A percentile compares a stretch with the other conserved stretches of the same genome.
Conservation (phyloP, 2,329 filamentous ascomycete genomes). For the Trichoderma brevicompactum region DNA sequence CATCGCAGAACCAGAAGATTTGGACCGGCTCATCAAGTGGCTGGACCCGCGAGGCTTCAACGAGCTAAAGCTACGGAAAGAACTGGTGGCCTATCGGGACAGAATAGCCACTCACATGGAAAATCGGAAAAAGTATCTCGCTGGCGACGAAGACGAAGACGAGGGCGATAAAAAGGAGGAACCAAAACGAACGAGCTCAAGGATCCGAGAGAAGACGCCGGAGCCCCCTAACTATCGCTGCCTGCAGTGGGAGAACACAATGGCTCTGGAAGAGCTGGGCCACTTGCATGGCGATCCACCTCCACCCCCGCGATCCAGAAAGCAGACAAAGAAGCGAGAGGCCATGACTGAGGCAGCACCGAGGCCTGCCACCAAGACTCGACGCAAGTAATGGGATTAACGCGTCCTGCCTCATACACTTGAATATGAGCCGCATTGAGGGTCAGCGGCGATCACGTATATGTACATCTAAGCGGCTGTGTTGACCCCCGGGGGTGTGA, state of each 20-base stretch:
- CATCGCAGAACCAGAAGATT: slow-evolving; percentile 76
- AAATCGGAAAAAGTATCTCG: slow-evolving; percentile 72
- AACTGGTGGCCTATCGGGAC: slow-evolving; percentile 75
- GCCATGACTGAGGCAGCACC: slow-evolving; percentile 41
- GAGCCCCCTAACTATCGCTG: slow-evolving; percentile 55
- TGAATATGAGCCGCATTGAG: too few relatives aligned
- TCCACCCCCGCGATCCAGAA: slow-evolving; percentile 55
- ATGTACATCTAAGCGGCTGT: background rate
- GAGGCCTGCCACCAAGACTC: slow-evolving; percentile 39
- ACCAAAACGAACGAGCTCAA: slow-evolving; percentile 51
- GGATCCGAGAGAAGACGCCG: slow-evolving; percentile 52
- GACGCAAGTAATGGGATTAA: slow-evolving; percentile 31
- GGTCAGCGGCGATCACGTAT: background rate
- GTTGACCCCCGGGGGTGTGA: background rate
- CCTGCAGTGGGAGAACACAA: slow-evolving; percentile 60
- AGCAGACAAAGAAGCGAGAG: slow-evolving; percentile 58
- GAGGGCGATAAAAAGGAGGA: slow-evolving; percentile 48
- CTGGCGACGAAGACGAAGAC: slow-evolving; percentile 46
- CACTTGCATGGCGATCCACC: slow-evolving; percentile 62
- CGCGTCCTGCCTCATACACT: background rate
- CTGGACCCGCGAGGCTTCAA: slow-evolving; percentile 85
- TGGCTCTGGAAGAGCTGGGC: slow-evolving; percentile 60
- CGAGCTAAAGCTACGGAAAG: slow-evolving; percentile 85
- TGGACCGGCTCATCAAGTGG: slow-evolving; percentile 84
- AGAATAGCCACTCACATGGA: slow-evolving; percentile 80